These are phyloP conservation scores for Boletellus sp. DNA, from an alignment of 768 basidiomycete genomes.

Conservation along the genomic window DNA sequence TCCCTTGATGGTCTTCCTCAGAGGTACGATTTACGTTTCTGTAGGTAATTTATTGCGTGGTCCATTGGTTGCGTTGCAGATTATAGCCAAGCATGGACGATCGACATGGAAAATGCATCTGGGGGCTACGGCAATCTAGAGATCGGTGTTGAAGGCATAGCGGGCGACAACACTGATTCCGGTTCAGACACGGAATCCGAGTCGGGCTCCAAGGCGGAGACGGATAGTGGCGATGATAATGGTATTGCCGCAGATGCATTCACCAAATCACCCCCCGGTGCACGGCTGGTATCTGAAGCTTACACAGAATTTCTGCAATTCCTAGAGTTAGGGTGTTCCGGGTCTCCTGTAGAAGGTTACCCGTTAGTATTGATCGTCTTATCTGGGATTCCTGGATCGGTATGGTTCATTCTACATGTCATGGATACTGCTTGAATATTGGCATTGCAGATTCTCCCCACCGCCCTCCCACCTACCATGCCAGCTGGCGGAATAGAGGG, in stretches of 20 bases:
- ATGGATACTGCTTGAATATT: background rate
- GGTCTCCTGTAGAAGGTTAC: conserved; percentile 75
- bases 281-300: conserved; percentile 34
- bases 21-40: conserved; percentile 41
- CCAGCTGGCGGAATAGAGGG: background rate
- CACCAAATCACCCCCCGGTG: background rate
- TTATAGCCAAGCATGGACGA: conserved; percentile 61
- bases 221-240: conserved; percentile 32
- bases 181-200: conserved; percentile 30
- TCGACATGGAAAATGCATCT: conserved; percentile 17
- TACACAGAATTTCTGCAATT: conserved; percentile 78
- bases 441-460: conserved; percentile 18
- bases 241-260: conserved; percentile 31
- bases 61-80: conserved; percentile 37
- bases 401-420: conserved; percentile 32
- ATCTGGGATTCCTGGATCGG: conserved; percentile 71
- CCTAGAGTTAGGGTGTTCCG: conserved; percentile 74
- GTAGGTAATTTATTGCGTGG: background rate
- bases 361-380: conserved; percentile 77
- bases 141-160: conserved; percentile 8
- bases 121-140: conserved; percentile 30
- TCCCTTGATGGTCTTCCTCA: conserved; percentile 67
- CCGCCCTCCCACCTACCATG: conserved; percentile 10
- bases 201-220: conserved; percentile 12
- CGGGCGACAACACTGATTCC: conserved; percentile 32